These are phyloP conservation scores for Fraxinus platypoda DNA, from an alignment of 305 asterid genomes.

Conservation along the genomic window DNA sequence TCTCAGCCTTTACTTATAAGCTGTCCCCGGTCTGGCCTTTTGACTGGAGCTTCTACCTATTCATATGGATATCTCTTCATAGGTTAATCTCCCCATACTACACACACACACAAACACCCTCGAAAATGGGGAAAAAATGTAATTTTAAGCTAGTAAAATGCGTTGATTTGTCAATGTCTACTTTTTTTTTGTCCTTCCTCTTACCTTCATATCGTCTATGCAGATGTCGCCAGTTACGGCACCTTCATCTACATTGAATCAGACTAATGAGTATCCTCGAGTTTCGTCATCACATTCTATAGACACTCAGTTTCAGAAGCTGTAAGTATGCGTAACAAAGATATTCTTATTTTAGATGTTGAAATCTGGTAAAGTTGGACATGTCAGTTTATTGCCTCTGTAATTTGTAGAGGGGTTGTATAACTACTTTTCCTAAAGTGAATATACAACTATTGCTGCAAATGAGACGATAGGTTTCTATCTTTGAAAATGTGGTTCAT, in stretches of 20 bases:
- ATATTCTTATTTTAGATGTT: slow-evolving; percentile 6
- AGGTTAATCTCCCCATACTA: not conserved
- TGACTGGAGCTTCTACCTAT: not conserved
- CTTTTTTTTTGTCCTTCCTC: slow-evolving; percentile 7
- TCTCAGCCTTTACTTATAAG: not conserved
- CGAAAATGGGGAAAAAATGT: not conserved
- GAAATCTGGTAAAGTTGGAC: not conserved
- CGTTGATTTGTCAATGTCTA: not conserved
- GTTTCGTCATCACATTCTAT: slow-evolving; percentile 47
- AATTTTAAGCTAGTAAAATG: not conserved
- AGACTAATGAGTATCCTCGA: slow-evolving; percentile 36
- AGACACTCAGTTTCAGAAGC: slow-evolving; percentile 71
- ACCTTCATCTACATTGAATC: slow-evolving; percentile 52
- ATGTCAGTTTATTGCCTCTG: not conserved
- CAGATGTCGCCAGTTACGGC: slow-evolving; percentile 45
- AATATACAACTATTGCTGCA: slow-evolving; percentile 6
- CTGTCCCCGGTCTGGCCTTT: not conserved
- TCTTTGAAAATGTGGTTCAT: not conserved
- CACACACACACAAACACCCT: not conserved
- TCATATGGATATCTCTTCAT: slow-evolving; percentile 8
- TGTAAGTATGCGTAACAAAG: slow-evolving; percentile 49
- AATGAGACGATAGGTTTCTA: slow-evolving; percentile 11
- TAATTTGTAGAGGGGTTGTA: not conserved
- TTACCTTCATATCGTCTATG: slow-evolving; percentile 23
- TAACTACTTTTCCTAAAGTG: not conserved